Evolutionary conservation across 805 yeast genomes (phyloP).

Genomic region (Komagataella pseudopastoris): DNA sequence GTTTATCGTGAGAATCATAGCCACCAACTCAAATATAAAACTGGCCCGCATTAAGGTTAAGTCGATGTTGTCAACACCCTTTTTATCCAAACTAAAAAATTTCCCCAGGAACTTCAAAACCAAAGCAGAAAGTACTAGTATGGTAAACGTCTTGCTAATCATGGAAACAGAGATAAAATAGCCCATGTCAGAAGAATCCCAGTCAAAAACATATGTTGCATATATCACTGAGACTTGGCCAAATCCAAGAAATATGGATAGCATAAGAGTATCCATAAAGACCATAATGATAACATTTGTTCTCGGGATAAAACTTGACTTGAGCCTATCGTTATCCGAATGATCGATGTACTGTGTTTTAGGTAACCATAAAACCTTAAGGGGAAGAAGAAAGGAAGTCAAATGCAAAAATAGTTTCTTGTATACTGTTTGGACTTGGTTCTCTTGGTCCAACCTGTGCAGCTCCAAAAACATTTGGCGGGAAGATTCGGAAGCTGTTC

Average conservation of each 20-base stretch:
- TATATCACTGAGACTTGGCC: slow-evolving; percentile 33
- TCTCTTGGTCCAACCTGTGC: neutral
- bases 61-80: slow-evolving; percentile 35
- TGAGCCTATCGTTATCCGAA: slow-evolving; percentile 11
- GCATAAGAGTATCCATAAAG: slow-evolving; percentile 27
- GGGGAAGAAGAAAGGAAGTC: slow-evolving; percentile 25
- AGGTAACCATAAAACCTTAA: slow-evolving; percentile 42
- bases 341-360: slow-evolving; percentile 4
- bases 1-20: slow-evolving; percentile 20
- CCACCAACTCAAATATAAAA: slow-evolving; percentile 23
- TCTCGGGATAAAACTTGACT: slow-evolving; percentile 21
- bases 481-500: slow-evolving; percentile 14
- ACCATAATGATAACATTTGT: slow-evolving; percentile 35
- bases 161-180: slow-evolving; percentile 39
- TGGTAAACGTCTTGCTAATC: slow-evolving; percentile 29
- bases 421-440: neutral
- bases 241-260: slow-evolving; percentile 24
- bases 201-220: slow-evolving; percentile 35
- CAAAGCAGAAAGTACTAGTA: slow-evolving; percentile 40
- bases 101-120: slow-evolving; percentile 22
- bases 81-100: slow-evolving; percentile 18
- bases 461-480: slow-evolving; percentile 2
- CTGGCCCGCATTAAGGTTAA: slow-evolving; percentile 13
- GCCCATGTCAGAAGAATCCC: slow-evolving; percentile 44
- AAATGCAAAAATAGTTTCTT: slow-evolving; percentile 2